phyloP scores from a whole-genome alignment of 2,329 filamentous ascomycete genomes.

The Coniella lustricola region DNA sequence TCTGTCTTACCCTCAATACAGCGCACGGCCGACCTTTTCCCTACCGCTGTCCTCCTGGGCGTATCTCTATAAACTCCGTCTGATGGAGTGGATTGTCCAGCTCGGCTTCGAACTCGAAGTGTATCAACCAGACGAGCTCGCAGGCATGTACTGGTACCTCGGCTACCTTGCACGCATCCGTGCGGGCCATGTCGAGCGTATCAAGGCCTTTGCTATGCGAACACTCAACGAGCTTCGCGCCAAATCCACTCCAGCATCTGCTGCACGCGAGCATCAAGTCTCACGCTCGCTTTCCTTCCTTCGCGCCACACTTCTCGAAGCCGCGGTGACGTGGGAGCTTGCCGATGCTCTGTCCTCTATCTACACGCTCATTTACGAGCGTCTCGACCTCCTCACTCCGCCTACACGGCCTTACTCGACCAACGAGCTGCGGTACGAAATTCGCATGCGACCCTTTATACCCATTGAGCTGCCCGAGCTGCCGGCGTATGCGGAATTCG shows the following conservation, averaged over 20 bases:
- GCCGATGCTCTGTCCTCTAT: conserved; percentile 51
- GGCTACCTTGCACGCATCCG: conserved; percentile 64
- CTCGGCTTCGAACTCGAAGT: conserved; percentile 91
- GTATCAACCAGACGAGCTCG: conserved; percentile 78
- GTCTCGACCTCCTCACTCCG: conserved; percentile 46
- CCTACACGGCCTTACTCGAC: conserved; percentile 58
- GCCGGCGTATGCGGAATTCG: conserved; percentile 57
- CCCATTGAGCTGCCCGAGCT: conserved; percentile 60
- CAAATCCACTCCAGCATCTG: conserved; percentile 19
- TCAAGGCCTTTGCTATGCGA: conserved; percentile 56
- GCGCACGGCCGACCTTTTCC: conserved; percentile 51
- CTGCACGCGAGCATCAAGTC: conserved; percentile 35
- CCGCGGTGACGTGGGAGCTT: conserved; percentile 54
- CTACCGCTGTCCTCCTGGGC: conserved; percentile 82
- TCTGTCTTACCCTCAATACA: conserved; percentile 39
- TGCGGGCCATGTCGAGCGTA: conserved; percentile 63
- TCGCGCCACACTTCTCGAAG: conserved; percentile 56
- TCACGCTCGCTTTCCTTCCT: conserved; percentile 46
- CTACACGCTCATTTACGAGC: conserved; percentile 55
- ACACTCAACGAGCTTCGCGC: conserved; percentile 28
- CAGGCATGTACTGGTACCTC: conserved; percentile 87
- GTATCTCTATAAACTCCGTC: conserved; percentile 80
- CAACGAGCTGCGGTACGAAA: conserved; percentile 64
- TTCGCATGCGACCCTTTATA: conserved; percentile 81
- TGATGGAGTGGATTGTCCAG: conserved; percentile 82